A percentile compares a stretch with the other conserved stretches of the same genome.
Conservation (phyloP, 1,284 basidiomycete genomes). For the Mrakiaceae sp. region DNA sequence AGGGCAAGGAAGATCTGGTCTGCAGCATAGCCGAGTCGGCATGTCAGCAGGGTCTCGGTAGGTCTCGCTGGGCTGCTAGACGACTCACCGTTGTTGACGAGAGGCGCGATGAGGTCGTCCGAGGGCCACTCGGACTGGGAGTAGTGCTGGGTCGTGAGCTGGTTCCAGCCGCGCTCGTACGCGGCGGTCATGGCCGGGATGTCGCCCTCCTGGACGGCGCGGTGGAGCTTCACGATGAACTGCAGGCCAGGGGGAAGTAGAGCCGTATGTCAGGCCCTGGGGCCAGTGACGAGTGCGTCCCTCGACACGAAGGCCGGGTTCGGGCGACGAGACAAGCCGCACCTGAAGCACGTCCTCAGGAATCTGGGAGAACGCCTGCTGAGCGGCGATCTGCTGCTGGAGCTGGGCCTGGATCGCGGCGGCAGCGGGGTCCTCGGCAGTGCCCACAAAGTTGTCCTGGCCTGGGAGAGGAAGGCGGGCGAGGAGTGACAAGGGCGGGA, state of each 20-base stretch:
- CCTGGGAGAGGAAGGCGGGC: neutral
- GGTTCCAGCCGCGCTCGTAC: slow-evolving; percentile 94
- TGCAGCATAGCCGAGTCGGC: slow-evolving; percentile 26
- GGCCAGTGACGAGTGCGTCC: too few relatives aligned
- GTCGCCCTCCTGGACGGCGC: slow-evolving; percentile 56
- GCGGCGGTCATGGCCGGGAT: slow-evolving; percentile 77
- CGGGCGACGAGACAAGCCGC: too few relatives aligned
- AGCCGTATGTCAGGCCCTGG: too few relatives aligned
- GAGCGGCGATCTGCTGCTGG: slow-evolving; percentile 4
- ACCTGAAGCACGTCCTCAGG: slow-evolving; percentile 5
- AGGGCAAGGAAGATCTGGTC: slow-evolving; percentile 91
- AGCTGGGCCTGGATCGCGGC: neutral
- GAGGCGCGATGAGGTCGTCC: slow-evolving; percentile 83
- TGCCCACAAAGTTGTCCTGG: neutral
- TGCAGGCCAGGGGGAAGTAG: slow-evolving; percentile 30
- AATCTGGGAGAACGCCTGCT: slow-evolving; percentile 12
- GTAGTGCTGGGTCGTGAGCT: slow-evolving; percentile 91
- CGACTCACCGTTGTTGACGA: slow-evolving; percentile 76
- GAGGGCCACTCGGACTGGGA: slow-evolving; percentile 93
- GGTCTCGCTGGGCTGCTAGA: neutral
- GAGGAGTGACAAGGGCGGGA: neutral
- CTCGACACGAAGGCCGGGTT: too few relatives aligned
- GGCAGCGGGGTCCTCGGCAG: neutral
- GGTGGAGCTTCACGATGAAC: slow-evolving; percentile 86
- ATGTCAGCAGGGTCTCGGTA: neutral